Evolutionary conservation across 2,329 filamentous ascomycete species (phyloP), one percentile per base, ranked within the genome.

Genomic region (Trichoderma sp.): DNA sequence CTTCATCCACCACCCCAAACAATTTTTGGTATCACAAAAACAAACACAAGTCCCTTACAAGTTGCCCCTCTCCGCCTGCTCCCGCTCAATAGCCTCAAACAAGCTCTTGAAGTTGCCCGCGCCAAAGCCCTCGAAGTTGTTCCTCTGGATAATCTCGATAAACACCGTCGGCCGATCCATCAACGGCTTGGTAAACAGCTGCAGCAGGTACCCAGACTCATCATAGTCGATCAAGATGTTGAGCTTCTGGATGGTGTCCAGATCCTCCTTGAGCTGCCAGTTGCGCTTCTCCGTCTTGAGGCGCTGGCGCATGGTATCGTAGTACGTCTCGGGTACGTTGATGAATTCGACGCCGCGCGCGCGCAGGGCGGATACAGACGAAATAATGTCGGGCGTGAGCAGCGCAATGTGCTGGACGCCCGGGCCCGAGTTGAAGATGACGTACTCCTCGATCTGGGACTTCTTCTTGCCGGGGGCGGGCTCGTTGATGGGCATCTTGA

Each of bases 401-500:
- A 97, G 86, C 14, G 93, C 94, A 70, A 97, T 95, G 79, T 97
- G 94, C 81, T 97, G 94, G 0, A 97, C 92, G 54, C 94, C 94
- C 0, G 93, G 82, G 1, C 94, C 94, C 58, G 89, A 87, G 81
- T 97, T 96, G 82, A 95, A 97, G 75, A 91, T 83, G 70, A 97
- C 88, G 75, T 90, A 93, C 80, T 97, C 94, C 77, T 97, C 93
- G 71, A 98, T 97, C 80, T 98, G 94, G 12, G 88, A 92, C 78
- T 92, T 91, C 79, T 92, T 94, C 81, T 95, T 95, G 66, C 93
- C 94, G 1, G 86, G 82, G 0, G 94, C 94, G 1, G 94, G 94
- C 80, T 97, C 93, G 82, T 97, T 97, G 85, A 98, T 96, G 72
- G 94, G 94, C 93, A 97, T 97, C 81, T 97, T 97, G 78, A 97